Base-by-base conservation (phyloP, 371 early-diverging fungal species). In the Apophysomyces elegans region DNA sequence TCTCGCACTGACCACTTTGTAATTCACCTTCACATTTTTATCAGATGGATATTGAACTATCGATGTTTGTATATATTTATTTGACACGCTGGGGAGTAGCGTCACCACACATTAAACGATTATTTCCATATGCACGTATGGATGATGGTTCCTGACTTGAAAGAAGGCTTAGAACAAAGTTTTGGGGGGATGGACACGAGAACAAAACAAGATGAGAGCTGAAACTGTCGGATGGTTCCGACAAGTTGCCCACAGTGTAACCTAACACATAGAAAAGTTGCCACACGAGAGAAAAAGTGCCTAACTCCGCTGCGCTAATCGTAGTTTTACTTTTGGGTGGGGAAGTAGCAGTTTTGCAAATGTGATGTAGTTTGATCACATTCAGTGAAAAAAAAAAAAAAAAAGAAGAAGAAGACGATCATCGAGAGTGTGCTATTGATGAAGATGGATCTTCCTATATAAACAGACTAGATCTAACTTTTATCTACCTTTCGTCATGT, bases 1-100 rank as follows among this genome's bases (percentile, higher is more conserved):
- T 50, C 54, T 50, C 54, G 54, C 54, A 50, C 54, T 50, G 54
- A 50, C 54, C 54, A 50, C 54, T 50, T 50, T 50, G 16, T n/a
- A 9, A 5, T 5, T 41, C 13, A 13, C 5, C 21, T 21, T 50
- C 21, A 26, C 32, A 26, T 26, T 9, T 9, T 16, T 50, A 21
- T 50, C 54, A 50, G 32, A 26, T 26, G 32, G 32, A 26, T 26
- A 26, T 26, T 21, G 32, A 21, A 50, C 8, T 50, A 18, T 16
- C 21, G 18, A 50, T 18, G 6, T 16, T 21, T 50, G 54, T 50
- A 21, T 50, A 26, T 50, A 50, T 50, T 50, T 50, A 26, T 50
- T 9, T 50, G 54, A 21, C 16, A 50, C 16, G 21, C 21, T 16
- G 21, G 32, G 32, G 32, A 26, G 21, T 50, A 50, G 35, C 54